Base-by-base conservation (phyloP, 1,284 basidiomycete species). In the Sparassis latifolia region DNA sequence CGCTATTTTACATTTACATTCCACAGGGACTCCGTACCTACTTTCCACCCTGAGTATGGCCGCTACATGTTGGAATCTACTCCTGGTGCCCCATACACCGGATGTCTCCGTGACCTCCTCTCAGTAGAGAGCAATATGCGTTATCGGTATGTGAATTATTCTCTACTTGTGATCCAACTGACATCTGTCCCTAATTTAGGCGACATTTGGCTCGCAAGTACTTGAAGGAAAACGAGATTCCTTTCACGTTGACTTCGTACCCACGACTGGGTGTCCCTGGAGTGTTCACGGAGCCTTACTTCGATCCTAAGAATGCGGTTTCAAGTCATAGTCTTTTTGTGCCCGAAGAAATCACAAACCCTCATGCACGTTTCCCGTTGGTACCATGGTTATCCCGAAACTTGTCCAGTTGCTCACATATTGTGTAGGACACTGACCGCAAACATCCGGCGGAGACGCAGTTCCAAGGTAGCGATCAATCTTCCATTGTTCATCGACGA, bases 61-160 rank as follows among this genome's bases (percentile, higher is more conserved):
- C 82, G 95, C 40, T 99, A 92, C 75, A 99, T 99, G 97, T 78
- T 99, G 51, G 97, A 99, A 69, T 94, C 92, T 5, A 99, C 96
- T 0, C 97, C 97, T 0, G 97, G 97, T 2, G 80, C 82, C 41
- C 97, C 97, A 1, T 99, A 97, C 71, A 89, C 91, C 4, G 92
- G 91, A 12, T 86, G 80, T 29, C 81, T 96, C 37, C 76, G 77
- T 45, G 92, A 97, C 67, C 77, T 99, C 10, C 75, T 97, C 44
- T 81, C 84, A 4, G 96, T 99, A 6, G 96, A 99, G 72, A 71
- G 74, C 46, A 93, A 99, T 71, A 99, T 99, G 97, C 84, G 56
- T 48, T 52, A 58, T 50, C 46, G 54, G 56, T 58, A 47, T 46
- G 55, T 12, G 35, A 6, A 12, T 12, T 37, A 37, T 37, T 37